Base-by-base conservation (phyloP, 2,329 filamentous ascomycete species). In the Magnaporthiopsis incrustans region DNA sequence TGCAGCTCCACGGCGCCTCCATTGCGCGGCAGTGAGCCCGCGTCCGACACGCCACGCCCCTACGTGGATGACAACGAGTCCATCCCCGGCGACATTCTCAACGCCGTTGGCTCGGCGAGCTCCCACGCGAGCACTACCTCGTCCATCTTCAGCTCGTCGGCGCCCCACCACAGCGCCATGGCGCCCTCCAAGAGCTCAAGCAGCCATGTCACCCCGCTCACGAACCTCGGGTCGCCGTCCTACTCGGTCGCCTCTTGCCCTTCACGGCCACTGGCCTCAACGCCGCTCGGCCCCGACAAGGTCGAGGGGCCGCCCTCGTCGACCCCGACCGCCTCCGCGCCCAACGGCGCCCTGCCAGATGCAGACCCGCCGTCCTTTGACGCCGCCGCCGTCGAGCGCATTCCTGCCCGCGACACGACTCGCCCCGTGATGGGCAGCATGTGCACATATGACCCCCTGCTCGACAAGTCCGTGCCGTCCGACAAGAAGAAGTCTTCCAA, bases 61-160 rank as follows among this genome's bases (percentile, higher is more conserved):
- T 30, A 63, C 64, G 72, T 73, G 68, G 85, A 88, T 76, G 85
- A 85, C 71, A 80, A 77, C 77, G 86, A 87, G 68, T 84, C 81
- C 67, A 72, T 80, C 65, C 79, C 83, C 69, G 85, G 85, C 74
- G 89, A 92, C 71, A 82, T 88, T 63, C 82, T 89, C 71, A 89
- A 88, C 74, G 87, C 85, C 67, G 82, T 88, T 69, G 88, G 85
- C 71, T 92, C 90, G 62, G 85, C 87, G 64, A 91, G 87, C 76
- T 92, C 89, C 65, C 82, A 88, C 72, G 81, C 84, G 65, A 92
- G 88, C 77, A 85, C 87, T 63, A 82, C 83, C 62, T 91, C 89
- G 59, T 91, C 91, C 64, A 81, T 89, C 68, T 90, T 90, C 77
- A 90, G 86, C 76, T 74, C 73, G 67, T 73, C 78, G 66, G 74